Conservation (phyloP, 352 stramenopile species). For the Phytopythium litorale region DNA sequence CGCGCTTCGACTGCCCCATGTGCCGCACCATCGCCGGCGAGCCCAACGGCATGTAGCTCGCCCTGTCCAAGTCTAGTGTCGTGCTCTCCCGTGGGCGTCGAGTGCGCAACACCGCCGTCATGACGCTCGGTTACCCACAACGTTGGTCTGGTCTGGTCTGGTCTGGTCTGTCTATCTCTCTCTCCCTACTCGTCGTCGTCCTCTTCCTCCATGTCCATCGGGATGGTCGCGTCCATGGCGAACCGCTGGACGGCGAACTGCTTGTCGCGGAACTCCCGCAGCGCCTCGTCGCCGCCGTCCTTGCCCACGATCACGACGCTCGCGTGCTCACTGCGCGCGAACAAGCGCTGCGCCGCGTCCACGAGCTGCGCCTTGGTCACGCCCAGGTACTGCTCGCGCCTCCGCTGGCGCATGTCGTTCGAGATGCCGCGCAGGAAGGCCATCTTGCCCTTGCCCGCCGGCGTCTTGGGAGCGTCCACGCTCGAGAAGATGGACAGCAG, state of each 20-base stretch:
- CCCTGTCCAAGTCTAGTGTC: too few species aligned
- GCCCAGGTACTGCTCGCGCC: slow-evolving; percentile 63
- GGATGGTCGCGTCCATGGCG: slow-evolving; percentile 4
- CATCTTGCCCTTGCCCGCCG: slow-evolving; percentile 72
- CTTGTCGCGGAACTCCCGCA: slow-evolving; percentile 38
- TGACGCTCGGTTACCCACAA: not conserved
- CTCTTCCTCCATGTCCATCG: not conserved
- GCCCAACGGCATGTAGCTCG: not conserved
- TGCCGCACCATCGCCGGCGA: slow-evolving; percentile 75
- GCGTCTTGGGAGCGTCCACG: slow-evolving; percentile 73
- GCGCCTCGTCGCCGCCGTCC: slow-evolving; percentile 24
- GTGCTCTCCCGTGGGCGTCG: not conserved
- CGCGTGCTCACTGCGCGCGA: slow-evolving; percentile 24
- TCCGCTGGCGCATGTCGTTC: slow-evolving; percentile 76
- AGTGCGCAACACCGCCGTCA: not conserved
- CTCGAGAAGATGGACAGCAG: slow-evolving; percentile 71
- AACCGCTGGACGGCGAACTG: slow-evolving; percentile 42
- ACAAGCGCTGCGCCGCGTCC: slow-evolving; percentile 53
- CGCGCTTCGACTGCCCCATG: slow-evolving; percentile 87
- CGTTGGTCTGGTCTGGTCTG: too few species aligned
- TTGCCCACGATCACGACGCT: slow-evolving; percentile 65
- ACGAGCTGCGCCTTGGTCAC: slow-evolving; percentile 41
- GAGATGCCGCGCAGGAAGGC: slow-evolving; percentile 77
- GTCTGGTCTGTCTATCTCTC: too few species aligned
- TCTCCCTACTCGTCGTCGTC: not conserved